These are phyloP conservation scores for Diaporthe nobilis DNA, from an alignment of 2,329 filamentous ascomycete species.

Conservation along the genomic window DNA sequence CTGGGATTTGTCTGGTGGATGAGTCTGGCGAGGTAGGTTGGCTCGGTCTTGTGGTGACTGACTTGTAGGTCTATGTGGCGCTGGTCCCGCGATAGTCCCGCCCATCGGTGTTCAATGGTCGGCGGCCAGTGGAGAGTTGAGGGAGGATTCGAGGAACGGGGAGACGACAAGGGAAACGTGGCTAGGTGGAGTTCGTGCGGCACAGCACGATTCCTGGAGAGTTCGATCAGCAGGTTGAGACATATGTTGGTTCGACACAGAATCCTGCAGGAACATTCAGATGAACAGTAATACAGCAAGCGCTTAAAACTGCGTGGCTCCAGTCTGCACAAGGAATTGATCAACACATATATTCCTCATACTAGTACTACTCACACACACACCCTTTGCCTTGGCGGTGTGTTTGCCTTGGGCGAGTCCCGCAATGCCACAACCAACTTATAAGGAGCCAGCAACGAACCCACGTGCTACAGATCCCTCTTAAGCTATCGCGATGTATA, in stretches of 20 bases:
- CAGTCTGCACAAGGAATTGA: neutral
- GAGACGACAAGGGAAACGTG: no score
- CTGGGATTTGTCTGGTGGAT: slow-evolving; percentile 1
- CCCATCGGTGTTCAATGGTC: slow-evolving; percentile 26
- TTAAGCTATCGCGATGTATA: neutral
- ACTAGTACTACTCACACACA: no score
- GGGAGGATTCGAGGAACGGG: no score
- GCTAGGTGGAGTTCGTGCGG: neutral
- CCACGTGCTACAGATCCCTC: neutral
- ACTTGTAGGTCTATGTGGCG: slow-evolving; percentile 5
- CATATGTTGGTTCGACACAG: neutral
- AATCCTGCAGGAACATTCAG: neutral
- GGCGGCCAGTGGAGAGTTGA: neutral
- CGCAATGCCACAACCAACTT: neutral
- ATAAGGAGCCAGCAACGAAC: neutral
- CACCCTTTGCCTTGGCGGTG: neutral
- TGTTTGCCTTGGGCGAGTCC: neutral
- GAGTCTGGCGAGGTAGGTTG: slow-evolving; percentile 16
- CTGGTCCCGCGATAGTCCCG: neutral
- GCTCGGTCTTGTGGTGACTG: slow-evolving; percentile 18
- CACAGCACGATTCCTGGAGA: neutral
- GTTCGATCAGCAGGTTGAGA: neutral
- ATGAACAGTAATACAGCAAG: neutral
- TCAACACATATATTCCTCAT: neutral
- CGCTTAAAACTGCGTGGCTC: no score